phyloP scores from a whole-genome alignment of 495 filamentous ascomycete species.

The Tuber indicum region DNA sequence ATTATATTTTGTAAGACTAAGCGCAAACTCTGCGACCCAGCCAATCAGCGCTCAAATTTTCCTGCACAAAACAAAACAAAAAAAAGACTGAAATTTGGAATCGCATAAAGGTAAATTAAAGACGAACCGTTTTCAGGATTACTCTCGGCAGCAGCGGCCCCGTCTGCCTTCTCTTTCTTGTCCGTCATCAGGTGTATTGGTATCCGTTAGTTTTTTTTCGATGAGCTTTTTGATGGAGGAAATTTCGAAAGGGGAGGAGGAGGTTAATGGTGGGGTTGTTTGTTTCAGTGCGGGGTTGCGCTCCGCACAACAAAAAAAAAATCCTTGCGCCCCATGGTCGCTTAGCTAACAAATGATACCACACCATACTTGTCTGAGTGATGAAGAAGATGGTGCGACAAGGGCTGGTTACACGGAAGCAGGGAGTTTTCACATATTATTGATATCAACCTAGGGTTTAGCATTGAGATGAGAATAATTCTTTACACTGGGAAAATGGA shows the following conservation, averaged over 20 bases:
- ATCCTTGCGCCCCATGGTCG: no score
- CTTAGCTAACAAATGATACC: no score
- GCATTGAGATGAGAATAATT: no score
- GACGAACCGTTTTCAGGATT: neutral
- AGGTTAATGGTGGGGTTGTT: slow-evolving; percentile 4
- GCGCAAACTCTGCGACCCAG: slow-evolving; percentile 64
- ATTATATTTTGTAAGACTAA: slow-evolving; percentile 96
- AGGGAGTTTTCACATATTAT: no score
- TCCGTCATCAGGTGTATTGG: neutral
- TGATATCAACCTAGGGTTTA: no score
- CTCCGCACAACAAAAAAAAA: no score
- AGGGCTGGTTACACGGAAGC: no score
- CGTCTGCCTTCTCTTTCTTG: neutral
- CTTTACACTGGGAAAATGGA: no score
- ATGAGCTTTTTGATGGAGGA: neutral
- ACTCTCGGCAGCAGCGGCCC: neutral
- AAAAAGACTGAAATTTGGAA: neutral
- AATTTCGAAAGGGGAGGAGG: neutral
- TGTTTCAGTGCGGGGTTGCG: neutral
- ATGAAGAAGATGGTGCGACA: no score
- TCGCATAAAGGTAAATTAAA: neutral
- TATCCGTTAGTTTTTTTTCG: neutral
- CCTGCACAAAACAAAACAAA: slow-evolving; percentile 3
- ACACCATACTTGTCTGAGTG: no score
- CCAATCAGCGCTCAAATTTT: slow-evolving; percentile 19